Conservation (phyloP, 192 early-diverging fungal species). For the Linnemannia exigua region DNA sequence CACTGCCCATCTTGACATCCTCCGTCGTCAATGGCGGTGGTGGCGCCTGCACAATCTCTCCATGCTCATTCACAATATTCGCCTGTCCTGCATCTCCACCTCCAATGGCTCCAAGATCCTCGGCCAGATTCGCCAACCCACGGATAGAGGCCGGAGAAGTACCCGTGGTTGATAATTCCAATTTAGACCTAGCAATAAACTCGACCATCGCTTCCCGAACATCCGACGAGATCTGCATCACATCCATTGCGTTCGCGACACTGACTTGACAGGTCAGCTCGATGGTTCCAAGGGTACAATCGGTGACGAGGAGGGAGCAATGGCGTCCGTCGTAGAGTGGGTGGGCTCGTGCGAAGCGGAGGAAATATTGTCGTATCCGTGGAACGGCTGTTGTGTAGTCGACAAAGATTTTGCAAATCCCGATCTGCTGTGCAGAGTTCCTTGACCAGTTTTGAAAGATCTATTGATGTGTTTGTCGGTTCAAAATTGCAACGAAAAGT, state of each 20-base stretch:
- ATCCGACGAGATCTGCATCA: conserved; percentile 44
- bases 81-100: not conserved
- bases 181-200: conserved; percentile 16
- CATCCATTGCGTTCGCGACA: conserved; percentile 42
- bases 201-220: conserved; percentile 53
- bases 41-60: not conserved
- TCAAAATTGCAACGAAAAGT: not conserved
- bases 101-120: not conserved
- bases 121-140: not conserved
- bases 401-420: conserved; percentile 42
- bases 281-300: conserved; percentile 22
- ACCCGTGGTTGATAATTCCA: not conserved
- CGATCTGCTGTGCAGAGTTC: conserved; percentile 49
- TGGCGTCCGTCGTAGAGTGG: conserved; percentile 44
- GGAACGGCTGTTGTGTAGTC: conserved; percentile 30
- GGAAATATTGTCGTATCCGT: conserved; percentile 40
- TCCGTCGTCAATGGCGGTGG: conserved; percentile 37
- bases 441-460: conserved; percentile 59
- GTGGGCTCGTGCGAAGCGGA: conserved; percentile 42
- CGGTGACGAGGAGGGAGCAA: conserved; percentile 27
- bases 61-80: not conserved
- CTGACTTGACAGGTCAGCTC: conserved; percentile 48
- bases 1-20: conserved; percentile 46
- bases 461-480: not conserved
- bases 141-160: not conserved